Evolutionary conservation across 495 filamentous ascomycete species (phyloP), one percentile per base, ranked within the genome.

Genomic region (Xylaria longipes): DNA sequence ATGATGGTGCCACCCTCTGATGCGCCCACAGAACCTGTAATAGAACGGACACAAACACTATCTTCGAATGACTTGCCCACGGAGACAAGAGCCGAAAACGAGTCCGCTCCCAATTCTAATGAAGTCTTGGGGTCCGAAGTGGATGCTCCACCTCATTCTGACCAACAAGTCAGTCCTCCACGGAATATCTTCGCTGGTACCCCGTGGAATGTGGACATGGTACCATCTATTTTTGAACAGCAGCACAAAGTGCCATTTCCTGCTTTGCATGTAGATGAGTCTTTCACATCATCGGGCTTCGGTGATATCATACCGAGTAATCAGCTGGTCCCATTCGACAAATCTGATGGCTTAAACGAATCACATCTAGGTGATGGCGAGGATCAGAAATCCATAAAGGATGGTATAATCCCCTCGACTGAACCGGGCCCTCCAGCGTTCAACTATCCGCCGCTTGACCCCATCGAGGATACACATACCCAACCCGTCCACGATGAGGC

Each of bases 361-460:
- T 11, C 27, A 37, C 25, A 31, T 29, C 0, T 41, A 5, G 39
- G 25, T 27, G 25, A 22, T 27, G 39, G 15, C 20, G 56, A 46
- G 20, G 5, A 22, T 4, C 43, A 62, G 22, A 48, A 46, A 6
- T 22, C 60, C 8, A 5, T 57, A 25, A 33, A 63, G 54, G 33
- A 62, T 39, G 46, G 15, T 56, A 33, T 70, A 65, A 41, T 43
- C 7, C 12, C 61, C 8, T 39, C 35, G 46, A 25, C 12, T 9
- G 54, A 41, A 35, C 35, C 29, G 9, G 29, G 29, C 27, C 64
- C 45, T 31, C 27, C 62, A 31, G 25, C 25, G 31, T 43, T 39
- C 43, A 45, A 29, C 64, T 66, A 71, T 27, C 64, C 61, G 7
- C 20, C 63, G 11, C 33, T 54, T 62, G 64, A 60, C 5, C 4